Base-by-base conservation (phyloP, 495 filamentous ascomycete species). In the Aspergillus baeticus region DNA sequence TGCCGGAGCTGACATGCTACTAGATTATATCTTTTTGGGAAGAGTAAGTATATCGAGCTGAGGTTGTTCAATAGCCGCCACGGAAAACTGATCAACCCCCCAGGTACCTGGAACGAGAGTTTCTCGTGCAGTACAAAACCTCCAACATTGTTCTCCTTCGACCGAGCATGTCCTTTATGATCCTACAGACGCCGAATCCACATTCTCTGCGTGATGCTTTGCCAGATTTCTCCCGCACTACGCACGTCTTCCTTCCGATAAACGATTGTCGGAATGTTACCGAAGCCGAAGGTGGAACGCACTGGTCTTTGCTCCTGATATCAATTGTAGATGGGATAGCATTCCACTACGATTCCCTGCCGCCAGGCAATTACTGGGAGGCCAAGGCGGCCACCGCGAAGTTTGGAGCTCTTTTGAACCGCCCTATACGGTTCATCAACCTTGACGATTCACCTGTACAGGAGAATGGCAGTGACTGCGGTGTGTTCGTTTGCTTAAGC, bases 341-440 rank as follows among this genome's bases (percentile, higher is more conserved):
- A 3, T 98, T 99, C 69, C 94, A 98, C 76, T 98, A 99, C 71
- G 95, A 99, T 73, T 91, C 87, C 2, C 74, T 98, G n/a, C 78
- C 80, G 8, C 88, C 87, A 3, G 80, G 84, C 10, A 98, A 98
- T 67, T 79, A 81, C 56, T 74, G 71, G 56, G 89, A 93, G 55
- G 95, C 92, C 1, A 73, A 77, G 38, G 71, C 78, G 5, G 88
- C 87, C 4, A 79, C 84, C 0, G 55, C 74, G 11, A 86, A 90
- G 63, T 70, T 96, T 11, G 72, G 77, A 2, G 62, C 66, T 10
- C 71, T 98, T 14, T 77, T 99, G 1, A 82, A 84, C 33, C 73
- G 79, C 37, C 69, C 69, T 1, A 73, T 98, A 10, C 71, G 80
- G 6, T 96, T 93, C 64, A 74, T 86, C 55, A 81, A 92, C 71